phyloP scores from a whole-genome alignment of 768 basidiomycete genomes.

The Amanita phalloides region DNA sequence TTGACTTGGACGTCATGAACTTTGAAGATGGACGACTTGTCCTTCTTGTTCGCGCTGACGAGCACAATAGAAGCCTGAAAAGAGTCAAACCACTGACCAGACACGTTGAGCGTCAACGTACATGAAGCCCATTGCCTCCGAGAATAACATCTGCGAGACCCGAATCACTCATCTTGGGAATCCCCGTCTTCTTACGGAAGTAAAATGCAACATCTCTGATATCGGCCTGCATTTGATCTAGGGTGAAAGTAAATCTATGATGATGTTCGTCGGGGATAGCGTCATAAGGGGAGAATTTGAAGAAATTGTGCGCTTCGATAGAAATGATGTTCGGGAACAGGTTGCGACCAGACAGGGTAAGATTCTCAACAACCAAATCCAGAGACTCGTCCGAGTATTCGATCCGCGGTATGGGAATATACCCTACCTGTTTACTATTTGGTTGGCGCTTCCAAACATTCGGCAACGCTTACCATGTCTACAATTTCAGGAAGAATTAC shows the following conservation, averaged over 20 bases:
- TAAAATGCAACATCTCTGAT: conserved; percentile 92
- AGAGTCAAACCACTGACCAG: background rate
- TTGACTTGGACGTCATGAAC: conserved; percentile 67
- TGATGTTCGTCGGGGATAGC: conserved; percentile 43
- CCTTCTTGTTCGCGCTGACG: conserved; percentile 40
- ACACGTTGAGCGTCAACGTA: conserved; percentile 18
- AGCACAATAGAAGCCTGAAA: conserved; percentile 49
- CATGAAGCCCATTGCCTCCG: conserved; percentile 73
- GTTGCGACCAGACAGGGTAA: conserved; percentile 81
- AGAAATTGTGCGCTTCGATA: conserved; percentile 68
- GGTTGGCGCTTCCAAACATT: background rate
- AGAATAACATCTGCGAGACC: conserved; percentile 81
- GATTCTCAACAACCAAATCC: conserved; percentile 90
- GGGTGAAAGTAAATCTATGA: conserved; percentile 66
- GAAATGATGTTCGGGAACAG: conserved; percentile 75
- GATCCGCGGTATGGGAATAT: conserved; percentile 85
- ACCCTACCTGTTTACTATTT: conserved; percentile 39
- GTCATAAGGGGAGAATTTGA: conserved; percentile 78
- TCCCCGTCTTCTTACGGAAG: conserved; percentile 77
- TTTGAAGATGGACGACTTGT: conserved; percentile 61
- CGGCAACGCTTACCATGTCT: conserved; percentile 41
- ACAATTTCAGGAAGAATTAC: conserved; percentile 77
- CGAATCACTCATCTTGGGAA: conserved; percentile 70
- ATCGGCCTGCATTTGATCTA: conserved; percentile 86
- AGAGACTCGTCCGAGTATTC: conserved; percentile 85